phyloP scores from a whole-genome alignment of 1,139 yeast species.

The Diutina mesorugosa region DNA sequence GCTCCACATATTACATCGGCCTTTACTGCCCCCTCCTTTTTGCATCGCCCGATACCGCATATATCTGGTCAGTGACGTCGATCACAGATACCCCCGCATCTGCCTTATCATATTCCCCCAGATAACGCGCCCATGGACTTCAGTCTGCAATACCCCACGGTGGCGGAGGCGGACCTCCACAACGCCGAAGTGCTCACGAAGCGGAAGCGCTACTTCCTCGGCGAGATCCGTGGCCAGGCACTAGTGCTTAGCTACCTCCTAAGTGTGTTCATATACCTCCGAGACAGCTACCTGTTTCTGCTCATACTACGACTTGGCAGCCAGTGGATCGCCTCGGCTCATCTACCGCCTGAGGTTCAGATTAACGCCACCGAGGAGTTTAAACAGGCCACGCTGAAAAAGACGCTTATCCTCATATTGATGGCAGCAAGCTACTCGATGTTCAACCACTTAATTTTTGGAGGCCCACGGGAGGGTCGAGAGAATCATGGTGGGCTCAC shows the following conservation, averaged over 20 bases:
- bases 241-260: constrained; percentile 18
- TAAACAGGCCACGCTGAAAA: not conserved
- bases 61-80: not conserved
- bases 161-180: constrained; percentile 22
- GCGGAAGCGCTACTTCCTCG: constrained; percentile 25
- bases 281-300: constrained; percentile 21
- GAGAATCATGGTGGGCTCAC: constrained; percentile 17
- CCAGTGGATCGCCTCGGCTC: constrained; percentile 10
- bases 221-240: constrained; percentile 19
- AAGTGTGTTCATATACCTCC: constrained; percentile 19
- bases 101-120: not conserved
- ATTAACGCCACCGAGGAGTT: not conserved
- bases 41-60: not conserved
- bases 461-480: constrained; percentile 4
- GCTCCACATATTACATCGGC: not conserved
- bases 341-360: not conserved
- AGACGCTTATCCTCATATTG: not conserved
- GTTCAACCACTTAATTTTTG: not conserved
- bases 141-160: constrained; percentile 16
- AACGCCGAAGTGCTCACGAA: constrained; percentile 25
- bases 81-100: too few relatives aligned
- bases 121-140: not conserved
- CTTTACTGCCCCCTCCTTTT: not conserved
- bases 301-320: constrained; percentile 15
- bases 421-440: not conserved